Conservation (phyloP, 192 early-diverging fungal genomes). For the Piromyces sp. region DNA sequence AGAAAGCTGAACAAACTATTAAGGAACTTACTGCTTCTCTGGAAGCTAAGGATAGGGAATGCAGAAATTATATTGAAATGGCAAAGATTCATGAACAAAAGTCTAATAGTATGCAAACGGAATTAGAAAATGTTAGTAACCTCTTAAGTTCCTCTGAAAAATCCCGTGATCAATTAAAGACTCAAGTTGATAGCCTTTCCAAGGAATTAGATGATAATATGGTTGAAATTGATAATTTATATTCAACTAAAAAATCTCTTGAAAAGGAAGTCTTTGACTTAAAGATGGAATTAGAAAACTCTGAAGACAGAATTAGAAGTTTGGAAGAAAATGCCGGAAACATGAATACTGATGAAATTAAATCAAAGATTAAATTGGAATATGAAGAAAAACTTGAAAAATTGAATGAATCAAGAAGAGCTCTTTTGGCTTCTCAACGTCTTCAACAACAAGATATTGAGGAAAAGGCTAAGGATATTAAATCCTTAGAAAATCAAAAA, state of each 20-base stretch:
- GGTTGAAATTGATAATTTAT: slow-evolving; percentile 39
- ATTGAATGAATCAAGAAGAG: slow-evolving; percentile 64
- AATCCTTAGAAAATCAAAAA: slow-evolving; percentile 43
- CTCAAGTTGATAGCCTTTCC: slow-evolving; percentile 47
- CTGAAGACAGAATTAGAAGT: slow-evolving; percentile 16
- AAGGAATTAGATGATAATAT: slow-evolving; percentile 51
- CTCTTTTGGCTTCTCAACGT: slow-evolving; percentile 58
- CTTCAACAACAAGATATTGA: slow-evolving; percentile 61
- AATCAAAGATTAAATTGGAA: slow-evolving; percentile 37
- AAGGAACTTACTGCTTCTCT: slow-evolving; percentile 27
- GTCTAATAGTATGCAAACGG: slow-evolving; percentile 38
- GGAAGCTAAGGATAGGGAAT: slow-evolving; percentile 43
- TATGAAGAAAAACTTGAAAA: slow-evolving; percentile 55
- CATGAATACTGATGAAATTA: slow-evolving; percentile 21
- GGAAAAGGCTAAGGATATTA: slow-evolving; percentile 52
- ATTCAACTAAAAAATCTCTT: slow-evolving; percentile 37
- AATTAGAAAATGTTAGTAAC: slow-evolving; percentile 40
- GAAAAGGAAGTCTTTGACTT: slow-evolving; percentile 37
- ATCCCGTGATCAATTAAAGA: slow-evolving; percentile 42
- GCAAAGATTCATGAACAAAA: slow-evolving; percentile 57
- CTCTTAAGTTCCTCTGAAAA: slow-evolving; percentile 36
- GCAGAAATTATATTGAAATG: slow-evolving; percentile 48
- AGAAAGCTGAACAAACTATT: slow-evolving; percentile 30
- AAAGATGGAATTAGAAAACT: slow-evolving; percentile 26
- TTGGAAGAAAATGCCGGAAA: slow-evolving; percentile 31